Conservation (phyloP, 129 eudicot species). For the Centrapalus pauciflorus region DNA sequence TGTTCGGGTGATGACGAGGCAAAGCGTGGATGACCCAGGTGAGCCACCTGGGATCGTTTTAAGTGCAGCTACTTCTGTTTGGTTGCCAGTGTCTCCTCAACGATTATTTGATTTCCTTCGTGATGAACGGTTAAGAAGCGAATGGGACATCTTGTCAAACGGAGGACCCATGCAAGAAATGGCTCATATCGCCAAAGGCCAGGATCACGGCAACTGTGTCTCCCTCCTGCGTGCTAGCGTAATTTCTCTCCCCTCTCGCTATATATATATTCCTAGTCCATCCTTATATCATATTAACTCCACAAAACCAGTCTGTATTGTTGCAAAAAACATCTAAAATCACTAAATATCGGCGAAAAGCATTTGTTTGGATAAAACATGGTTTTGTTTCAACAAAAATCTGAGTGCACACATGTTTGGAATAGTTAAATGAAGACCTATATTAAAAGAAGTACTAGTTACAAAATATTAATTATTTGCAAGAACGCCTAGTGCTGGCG, state of each 20-base stretch:
- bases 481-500: too few relatives aligned
- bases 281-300: too few relatives aligned
- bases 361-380: background rate
- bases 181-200: slow-evolving; percentile 97
- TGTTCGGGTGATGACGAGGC: slow-evolving; percentile 90
- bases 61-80: slow-evolving; percentile 95
- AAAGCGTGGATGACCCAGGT: slow-evolving; percentile 92
- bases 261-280: background rate
- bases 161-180: slow-evolving; percentile 99
- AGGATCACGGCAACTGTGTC: slow-evolving; percentile 90
- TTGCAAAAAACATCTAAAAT: too few relatives aligned
- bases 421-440: too few relatives aligned
- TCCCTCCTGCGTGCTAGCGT: slow-evolving; percentile 97
- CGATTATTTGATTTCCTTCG: slow-evolving; percentile 81
- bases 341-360: too few relatives aligned
- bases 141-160: slow-evolving; percentile 93
- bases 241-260: slow-evolving; percentile 20
- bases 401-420: background rate
- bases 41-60: slow-evolving; percentile 94
- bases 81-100: slow-evolving; percentile 91
- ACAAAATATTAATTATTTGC: too few relatives aligned
- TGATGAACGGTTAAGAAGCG: slow-evolving; percentile 79
- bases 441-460: too few relatives aligned
- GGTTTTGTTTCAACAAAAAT: background rate
- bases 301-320: too few relatives aligned